Evolutionary conservation across 2,329 filamentous ascomycete genomes (phyloP), one percentile per base, ranked within the genome.

Genomic region (Claviceps purpurea): DNA sequence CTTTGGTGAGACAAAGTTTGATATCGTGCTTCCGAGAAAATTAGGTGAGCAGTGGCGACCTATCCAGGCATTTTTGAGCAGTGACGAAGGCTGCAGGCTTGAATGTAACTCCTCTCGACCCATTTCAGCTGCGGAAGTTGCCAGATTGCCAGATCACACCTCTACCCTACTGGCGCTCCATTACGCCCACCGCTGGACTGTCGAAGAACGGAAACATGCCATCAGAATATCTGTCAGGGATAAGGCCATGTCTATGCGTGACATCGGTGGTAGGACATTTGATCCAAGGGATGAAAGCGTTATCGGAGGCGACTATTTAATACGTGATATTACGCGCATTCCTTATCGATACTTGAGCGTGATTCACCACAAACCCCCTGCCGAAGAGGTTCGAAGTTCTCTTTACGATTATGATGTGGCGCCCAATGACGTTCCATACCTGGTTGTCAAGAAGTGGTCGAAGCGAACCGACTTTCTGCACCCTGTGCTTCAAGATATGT

Each of bases 391-490:
- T 0, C 67, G 70, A 24, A 58, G 64, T 34, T 59, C 62, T 0
- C 68, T 70, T 45, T 54, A 56, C 1, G 62, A 62, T 1, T 73
- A 70, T 43, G 65, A 68, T 0, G 57, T 70, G 0, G 66, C 68
- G 0, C 71, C 73, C 0, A 60, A 62, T 2, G 65, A 79, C n/a
- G 64, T 63, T 0, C 68, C 74, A 0, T 79, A 81, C 58, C 54
- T 83, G 2, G 65, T 66, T 2, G 59, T 81, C 0, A 64, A 58
- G 18, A 71, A 64, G 43, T 78, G 78, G 63, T 74, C 79, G 0
- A 76, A 72, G 52, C 72, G 79, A 44, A 68, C 70, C 3, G 81
- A 86, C 58, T 81, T 83, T 48, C 70, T 87, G 5, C 79, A 82
- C 55, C 63, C 50, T 1, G 13, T 63, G 4, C 34, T 49, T 0